phyloP scores from a whole-genome alignment of 1,284 basidiomycete species.

The Puccinia polysora region DNA sequence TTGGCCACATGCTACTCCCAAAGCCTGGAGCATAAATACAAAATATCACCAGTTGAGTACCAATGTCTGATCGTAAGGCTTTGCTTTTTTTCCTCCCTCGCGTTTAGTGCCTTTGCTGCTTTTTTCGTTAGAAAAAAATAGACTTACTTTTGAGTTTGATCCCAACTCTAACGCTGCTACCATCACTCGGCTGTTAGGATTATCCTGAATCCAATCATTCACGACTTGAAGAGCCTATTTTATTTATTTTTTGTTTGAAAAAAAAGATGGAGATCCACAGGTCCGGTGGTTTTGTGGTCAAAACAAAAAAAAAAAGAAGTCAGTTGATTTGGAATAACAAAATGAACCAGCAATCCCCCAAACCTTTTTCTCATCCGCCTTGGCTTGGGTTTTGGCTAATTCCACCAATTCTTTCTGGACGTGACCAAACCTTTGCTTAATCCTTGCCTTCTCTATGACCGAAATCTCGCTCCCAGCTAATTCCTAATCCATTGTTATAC shows the following conservation, averaged over 20 bases:
- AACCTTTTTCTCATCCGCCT: slow-evolving; percentile 58
- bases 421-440: slow-evolving; percentile 68
- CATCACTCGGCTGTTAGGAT: slow-evolving; percentile 38
- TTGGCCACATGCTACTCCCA: slow-evolving; percentile 36
- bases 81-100: neutral
- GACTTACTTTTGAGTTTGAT: slow-evolving; percentile 36
- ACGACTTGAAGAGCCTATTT: slow-evolving; percentile 39
- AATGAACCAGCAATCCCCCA: neutral
- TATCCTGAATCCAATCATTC: slow-evolving; percentile 26
- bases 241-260: no score
- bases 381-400: slow-evolving; percentile 73
- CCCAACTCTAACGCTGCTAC: slow-evolving; percentile 24
- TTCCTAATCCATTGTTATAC: slow-evolving; percentile 58
- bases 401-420: slow-evolving; percentile 81
- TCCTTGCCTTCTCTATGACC: slow-evolving; percentile 70
- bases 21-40: no score
- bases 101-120: neutral
- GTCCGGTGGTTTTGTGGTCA: neutral
- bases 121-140: neutral
- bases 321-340: neutral
- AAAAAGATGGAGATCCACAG: no score
- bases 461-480: slow-evolving; percentile 86
- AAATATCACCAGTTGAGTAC: no score
- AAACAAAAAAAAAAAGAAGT: neutral
- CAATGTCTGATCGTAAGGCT: neutral